These are phyloP conservation scores for Borovskyia barvae DNA, from an alignment of 208 protist genomes.

Conservation along the genomic window DNA sequence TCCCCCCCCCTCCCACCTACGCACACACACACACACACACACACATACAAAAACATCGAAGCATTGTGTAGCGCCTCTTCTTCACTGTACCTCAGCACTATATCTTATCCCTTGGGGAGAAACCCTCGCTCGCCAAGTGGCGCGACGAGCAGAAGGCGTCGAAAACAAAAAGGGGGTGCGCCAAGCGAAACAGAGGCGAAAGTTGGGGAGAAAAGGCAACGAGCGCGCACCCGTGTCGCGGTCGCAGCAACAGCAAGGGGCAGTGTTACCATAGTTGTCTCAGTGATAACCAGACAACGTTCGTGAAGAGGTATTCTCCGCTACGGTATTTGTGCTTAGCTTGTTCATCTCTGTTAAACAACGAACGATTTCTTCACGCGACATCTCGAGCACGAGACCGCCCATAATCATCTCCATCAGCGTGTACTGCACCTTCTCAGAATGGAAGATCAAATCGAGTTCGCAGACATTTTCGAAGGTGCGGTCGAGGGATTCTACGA, in stretches of 20 bases:
- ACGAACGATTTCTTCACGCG: conserved; percentile 86
- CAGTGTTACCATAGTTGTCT: too few species aligned
- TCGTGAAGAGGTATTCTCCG: conserved; percentile 5
- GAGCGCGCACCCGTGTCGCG: too few species aligned
- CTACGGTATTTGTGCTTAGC: conserved; percentile 22
- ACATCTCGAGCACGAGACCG: conserved; percentile 97
- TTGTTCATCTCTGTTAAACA: conserved; percentile 59
- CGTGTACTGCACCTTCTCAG: conserved; percentile 96
- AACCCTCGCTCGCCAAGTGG: not conserved
- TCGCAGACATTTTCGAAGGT: conserved; percentile 99
- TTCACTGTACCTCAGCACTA: too few species aligned
- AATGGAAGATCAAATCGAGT: conserved; percentile 98
- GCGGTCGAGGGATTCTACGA: conserved; percentile 97
- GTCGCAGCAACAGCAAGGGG: too few species aligned
- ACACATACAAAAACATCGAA: too few species aligned
- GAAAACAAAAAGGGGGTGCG: too few species aligned
- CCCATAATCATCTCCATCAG: conserved; percentile 98
- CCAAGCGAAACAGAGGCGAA: too few species aligned
- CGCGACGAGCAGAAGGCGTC: too few species aligned
- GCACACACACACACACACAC: too few species aligned
- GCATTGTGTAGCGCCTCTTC: too few species aligned
- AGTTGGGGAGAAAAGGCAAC: too few species aligned
- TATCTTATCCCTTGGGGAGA: not conserved
- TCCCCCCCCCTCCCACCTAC: too few species aligned
- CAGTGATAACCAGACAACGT: conserved; percentile 23